These are phyloP conservation scores for Talaromyces piceae DNA, from an alignment of 2,329 filamentous ascomycete genomes.

Conservation along the genomic window DNA sequence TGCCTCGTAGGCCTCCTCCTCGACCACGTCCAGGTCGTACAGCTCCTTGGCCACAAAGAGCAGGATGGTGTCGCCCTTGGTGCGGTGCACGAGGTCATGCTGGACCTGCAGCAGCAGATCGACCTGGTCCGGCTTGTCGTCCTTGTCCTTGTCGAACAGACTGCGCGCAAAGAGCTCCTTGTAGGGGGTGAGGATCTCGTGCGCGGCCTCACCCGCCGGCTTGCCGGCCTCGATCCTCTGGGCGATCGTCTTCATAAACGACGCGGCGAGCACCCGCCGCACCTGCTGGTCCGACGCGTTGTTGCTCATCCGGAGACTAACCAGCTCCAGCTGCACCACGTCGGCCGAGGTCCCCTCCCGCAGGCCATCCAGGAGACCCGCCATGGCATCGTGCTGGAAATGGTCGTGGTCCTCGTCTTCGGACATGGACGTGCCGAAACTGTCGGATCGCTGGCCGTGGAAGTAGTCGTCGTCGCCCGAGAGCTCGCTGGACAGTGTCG, in stretches of 20 bases:
- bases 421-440: constrained; percentile 66
- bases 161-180: constrained; percentile 54
- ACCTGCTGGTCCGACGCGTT: constrained; percentile 87
- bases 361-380: constrained; percentile 79
- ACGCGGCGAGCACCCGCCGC: constrained; percentile 73
- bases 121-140: constrained; percentile 61
- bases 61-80: constrained; percentile 60
- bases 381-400: constrained; percentile 82
- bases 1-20: constrained; percentile 77
- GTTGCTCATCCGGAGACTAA: constrained; percentile 81
- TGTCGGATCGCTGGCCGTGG: constrained; percentile 55
- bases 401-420: constrained; percentile 50
- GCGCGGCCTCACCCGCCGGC: constrained; percentile 58
- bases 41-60: constrained; percentile 75
- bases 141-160: constrained; percentile 49
- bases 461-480: constrained; percentile 31
- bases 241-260: constrained; percentile 73
- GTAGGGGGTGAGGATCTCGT: constrained; percentile 56
- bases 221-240: constrained; percentile 50
- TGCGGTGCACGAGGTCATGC: constrained; percentile 62
- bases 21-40: constrained; percentile 74
- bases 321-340: constrained; percentile 90
- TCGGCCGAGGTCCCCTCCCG: constrained; percentile 64
- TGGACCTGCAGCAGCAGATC: constrained; percentile 80
- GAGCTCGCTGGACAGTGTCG: constrained; percentile 53